Percentiles rank a stretch among this genome's conserved stretches.
These are phyloP conservation scores for Paraleonurus japonicus DNA, from an alignment of 257 asterid species.

Conservation along the genomic window DNA sequence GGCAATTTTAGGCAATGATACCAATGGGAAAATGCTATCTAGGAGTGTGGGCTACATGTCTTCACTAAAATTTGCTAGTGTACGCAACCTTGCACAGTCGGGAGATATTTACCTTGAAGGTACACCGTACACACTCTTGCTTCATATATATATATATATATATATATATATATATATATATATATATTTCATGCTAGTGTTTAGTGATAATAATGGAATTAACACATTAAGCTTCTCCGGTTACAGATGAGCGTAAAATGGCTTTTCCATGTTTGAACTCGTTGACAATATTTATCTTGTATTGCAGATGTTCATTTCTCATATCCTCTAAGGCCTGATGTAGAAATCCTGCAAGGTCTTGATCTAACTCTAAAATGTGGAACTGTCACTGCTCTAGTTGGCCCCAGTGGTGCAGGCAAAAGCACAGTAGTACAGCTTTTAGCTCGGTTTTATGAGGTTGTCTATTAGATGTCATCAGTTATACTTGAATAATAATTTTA, in stretches of 20 bases:
- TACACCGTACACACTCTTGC: constrained; percentile 46
- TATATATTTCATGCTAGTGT: background rate
- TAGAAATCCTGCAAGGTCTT: constrained; percentile 75
- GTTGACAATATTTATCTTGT: constrained; percentile 2
- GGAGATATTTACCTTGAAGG: constrained; percentile 94
- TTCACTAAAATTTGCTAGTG: constrained; percentile 63
- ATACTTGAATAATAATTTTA: background rate
- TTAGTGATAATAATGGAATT: background rate
- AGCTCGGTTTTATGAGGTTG: constrained; percentile 95
- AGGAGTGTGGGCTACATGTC: constrained; percentile 56
- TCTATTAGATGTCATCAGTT: constrained; percentile 3
- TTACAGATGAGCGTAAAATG: background rate
- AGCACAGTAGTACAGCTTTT: constrained; percentile 92
- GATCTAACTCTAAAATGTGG: constrained; percentile 75
- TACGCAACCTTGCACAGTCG: constrained; percentile 63
- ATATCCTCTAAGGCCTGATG: constrained; percentile 94
- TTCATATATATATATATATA: too few relatives aligned
- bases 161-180: too few relatives aligned
- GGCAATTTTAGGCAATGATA: constrained; percentile 48
- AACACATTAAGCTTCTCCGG: background rate
- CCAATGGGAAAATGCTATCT: constrained; percentile 36
- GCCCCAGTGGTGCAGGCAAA: constrained; percentile 97
- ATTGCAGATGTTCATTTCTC: constrained; percentile 81
- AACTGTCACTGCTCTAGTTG: constrained; percentile 93
- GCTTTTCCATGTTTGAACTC: background rate